Evolutionary conservation across 1,284 basidiomycete genomes (phyloP).

Genomic region (Trichosporon sp.): DNA sequence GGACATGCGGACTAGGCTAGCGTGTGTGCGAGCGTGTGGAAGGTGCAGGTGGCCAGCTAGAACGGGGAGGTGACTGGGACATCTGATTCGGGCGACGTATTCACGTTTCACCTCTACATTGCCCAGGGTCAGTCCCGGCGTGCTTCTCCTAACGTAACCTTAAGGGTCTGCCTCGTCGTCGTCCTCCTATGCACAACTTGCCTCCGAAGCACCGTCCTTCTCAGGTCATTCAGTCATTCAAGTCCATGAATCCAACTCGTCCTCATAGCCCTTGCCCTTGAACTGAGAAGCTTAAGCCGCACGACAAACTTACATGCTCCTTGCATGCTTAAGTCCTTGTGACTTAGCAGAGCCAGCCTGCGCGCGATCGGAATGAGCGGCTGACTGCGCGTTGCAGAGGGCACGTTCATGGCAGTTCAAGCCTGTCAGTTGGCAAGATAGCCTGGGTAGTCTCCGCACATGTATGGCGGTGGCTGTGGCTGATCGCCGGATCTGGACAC

Average conservation of each 20-base stretch:
- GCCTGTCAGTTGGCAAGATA: too few relatives aligned
- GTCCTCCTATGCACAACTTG: not conserved
- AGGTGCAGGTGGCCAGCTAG: not conserved
- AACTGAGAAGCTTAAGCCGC: not conserved
- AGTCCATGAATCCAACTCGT: not conserved
- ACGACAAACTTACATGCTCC: not conserved
- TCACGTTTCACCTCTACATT: slow-evolving; percentile 11
- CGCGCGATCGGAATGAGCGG: not conserved
- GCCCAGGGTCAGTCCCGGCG: not conserved
- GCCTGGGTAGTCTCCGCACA: not conserved
- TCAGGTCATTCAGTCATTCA: not conserved
- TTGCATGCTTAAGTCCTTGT: not conserved
- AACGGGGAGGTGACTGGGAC: not conserved
- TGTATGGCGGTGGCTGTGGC: not conserved
- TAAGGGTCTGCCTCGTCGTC: not conserved
- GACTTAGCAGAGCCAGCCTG: not conserved
- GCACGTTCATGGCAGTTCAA: not conserved
- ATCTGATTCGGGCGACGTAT: not conserved
- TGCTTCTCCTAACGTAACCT: slow-evolving; percentile 3
- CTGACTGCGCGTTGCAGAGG: not conserved
- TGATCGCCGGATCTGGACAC: not conserved
- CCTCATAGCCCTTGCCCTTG: not conserved
- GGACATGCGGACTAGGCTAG: slow-evolving; percentile 2
- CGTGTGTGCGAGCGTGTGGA: not conserved
- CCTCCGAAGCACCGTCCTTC: not conserved